Percentiles rank a stretch among this genome's conserved stretches.
Evolutionary conservation across 306 rosid genomes (phyloP).

Genomic region (Pterocarpus santalinus): DNA sequence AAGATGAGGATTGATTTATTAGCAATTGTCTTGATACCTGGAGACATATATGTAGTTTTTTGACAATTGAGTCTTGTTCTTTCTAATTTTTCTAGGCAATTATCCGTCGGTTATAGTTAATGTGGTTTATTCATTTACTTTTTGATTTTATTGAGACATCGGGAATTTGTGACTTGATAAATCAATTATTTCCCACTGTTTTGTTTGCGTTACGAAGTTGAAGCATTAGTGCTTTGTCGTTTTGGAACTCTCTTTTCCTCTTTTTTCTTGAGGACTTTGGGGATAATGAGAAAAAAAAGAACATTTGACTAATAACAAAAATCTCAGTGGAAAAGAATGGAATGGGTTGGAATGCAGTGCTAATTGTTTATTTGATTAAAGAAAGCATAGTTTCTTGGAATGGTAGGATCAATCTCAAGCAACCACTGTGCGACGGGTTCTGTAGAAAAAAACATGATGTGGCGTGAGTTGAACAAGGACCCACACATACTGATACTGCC

Average conservation of each 20-base stretch:
- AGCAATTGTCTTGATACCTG: not conserved
- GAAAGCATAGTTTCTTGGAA: too few relatives aligned
- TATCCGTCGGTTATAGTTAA: not conserved
- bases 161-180: not conserved
- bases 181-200: not conserved
- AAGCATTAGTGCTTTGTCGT: not conserved
- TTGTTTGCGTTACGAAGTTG: constrained; percentile 4
- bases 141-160: constrained; percentile 38
- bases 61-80: not conserved
- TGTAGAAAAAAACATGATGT: too few relatives aligned
- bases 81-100: constrained; percentile 9
- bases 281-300: not conserved
- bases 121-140: not conserved
- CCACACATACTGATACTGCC: too few relatives aligned
- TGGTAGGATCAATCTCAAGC: too few relatives aligned
- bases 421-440: too few relatives aligned
- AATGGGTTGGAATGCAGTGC: too few relatives aligned
- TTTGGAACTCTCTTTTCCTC: not conserved
- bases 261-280: not conserved
- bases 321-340: too few relatives aligned
- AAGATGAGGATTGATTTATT: constrained; percentile 73
- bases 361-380: too few relatives aligned
- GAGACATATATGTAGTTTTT: not conserved
- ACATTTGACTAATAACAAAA: too few relatives aligned
- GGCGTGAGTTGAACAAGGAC: too few relatives aligned